Conservation (phyloP, 2,329 filamentous ascomycete species). For the Neocatenulostroma microsporum region DNA sequence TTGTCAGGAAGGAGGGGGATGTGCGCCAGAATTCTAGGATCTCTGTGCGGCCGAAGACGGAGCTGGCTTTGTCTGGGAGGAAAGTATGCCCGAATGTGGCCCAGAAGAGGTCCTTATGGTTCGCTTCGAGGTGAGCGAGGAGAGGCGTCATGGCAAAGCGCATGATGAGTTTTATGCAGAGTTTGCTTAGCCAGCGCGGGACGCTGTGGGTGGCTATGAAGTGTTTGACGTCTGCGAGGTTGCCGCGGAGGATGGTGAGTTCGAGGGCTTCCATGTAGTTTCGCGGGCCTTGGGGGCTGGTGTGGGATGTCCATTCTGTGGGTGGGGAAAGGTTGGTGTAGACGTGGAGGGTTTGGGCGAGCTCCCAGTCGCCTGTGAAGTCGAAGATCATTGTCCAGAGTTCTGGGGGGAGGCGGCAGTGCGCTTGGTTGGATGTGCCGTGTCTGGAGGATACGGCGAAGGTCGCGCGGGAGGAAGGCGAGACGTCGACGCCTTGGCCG, state of each 20-base stretch:
- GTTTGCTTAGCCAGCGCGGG: conserved; percentile 65
- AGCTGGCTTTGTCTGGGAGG: conserved; percentile 79
- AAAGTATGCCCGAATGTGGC: conserved; percentile 74
- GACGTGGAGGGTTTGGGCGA: conserved; percentile 71
- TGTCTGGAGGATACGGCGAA: conserved; percentile 26
- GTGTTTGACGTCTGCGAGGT: conserved; percentile 62
- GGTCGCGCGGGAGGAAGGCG: conserved; percentile 25
- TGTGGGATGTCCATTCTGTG: conserved; percentile 60
- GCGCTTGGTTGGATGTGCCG: conserved; percentile 14
- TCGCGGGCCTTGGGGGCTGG: conserved; percentile 57
- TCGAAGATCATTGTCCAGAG: conserved; percentile 86
- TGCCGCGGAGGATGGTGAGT: conserved; percentile 70
- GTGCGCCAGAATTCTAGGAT: conserved; percentile 89
- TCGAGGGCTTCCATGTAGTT: conserved; percentile 73
- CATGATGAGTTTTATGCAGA: conserved; percentile 82
- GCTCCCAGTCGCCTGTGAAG: conserved; percentile 80
- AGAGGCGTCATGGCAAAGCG: conserved; percentile 79
- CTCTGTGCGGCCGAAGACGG: conserved; percentile 73
- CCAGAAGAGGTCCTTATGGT: conserved; percentile 70
- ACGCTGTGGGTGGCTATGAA: conserved; percentile 61
- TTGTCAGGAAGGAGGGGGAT: conserved; percentile 71
- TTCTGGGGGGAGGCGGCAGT: conserved; percentile 62
- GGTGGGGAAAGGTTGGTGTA: conserved; percentile 71
- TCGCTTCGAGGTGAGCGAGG: conserved; percentile 61
- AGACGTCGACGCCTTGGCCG: conserved; percentile 58